Percentiles rank a stretch among this genome's conserved stretches.
phyloP scores from a whole-genome alignment of 768 basidiomycete species.

The Asterophora lycoperdoides region DNA sequence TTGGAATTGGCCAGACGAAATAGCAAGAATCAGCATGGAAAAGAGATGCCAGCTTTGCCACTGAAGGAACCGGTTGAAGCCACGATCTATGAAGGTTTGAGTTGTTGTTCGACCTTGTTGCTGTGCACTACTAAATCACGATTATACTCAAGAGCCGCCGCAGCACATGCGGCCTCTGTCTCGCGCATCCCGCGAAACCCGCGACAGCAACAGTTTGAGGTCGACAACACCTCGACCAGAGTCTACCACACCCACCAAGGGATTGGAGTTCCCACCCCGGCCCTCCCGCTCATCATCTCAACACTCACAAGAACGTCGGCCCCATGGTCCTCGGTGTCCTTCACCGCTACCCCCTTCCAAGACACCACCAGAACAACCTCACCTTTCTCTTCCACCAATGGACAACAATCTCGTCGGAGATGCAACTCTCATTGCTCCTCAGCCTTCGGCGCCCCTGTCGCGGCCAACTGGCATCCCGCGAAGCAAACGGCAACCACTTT shows the following conservation, averaged over 20 bases:
- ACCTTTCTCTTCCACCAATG: slow-evolving; percentile 36
- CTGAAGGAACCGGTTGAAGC: slow-evolving; percentile 51
- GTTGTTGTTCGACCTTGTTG: slow-evolving; percentile 8
- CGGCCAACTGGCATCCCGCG: slow-evolving; percentile 56
- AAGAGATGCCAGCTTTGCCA: slow-evolving; percentile 32
- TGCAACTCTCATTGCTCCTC: slow-evolving; percentile 22
- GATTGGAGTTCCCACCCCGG: slow-evolving; percentile 29
- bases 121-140: slow-evolving; percentile 6
- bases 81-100: slow-evolving; percentile 76
- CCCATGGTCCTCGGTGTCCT: slow-evolving; percentile 70
- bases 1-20: slow-evolving; percentile 83
- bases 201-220: slow-evolving; percentile 36
- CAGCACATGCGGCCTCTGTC: slow-evolving; percentile 51
- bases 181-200: slow-evolving; percentile 47
- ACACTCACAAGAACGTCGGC: slow-evolving; percentile 54
- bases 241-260: slow-evolving; percentile 36
- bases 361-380: slow-evolving; percentile 31
- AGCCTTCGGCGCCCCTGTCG: slow-evolving; percentile 20
- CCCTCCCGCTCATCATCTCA: slow-evolving; percentile 43
- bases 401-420: slow-evolving; percentile 47
- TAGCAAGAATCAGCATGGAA: slow-evolving; percentile 68
- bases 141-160: slow-evolving; percentile 46
- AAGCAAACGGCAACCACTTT: slow-evolving; percentile 67
- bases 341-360: slow-evolving; percentile 58
- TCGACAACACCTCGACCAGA: slow-evolving; percentile 46